A percentile compares a stretch with the other conserved stretches of the same genome.
Conservation (phyloP, 2,329 filamentous ascomycete genomes). For the Alternaria triticimaculans region DNA sequence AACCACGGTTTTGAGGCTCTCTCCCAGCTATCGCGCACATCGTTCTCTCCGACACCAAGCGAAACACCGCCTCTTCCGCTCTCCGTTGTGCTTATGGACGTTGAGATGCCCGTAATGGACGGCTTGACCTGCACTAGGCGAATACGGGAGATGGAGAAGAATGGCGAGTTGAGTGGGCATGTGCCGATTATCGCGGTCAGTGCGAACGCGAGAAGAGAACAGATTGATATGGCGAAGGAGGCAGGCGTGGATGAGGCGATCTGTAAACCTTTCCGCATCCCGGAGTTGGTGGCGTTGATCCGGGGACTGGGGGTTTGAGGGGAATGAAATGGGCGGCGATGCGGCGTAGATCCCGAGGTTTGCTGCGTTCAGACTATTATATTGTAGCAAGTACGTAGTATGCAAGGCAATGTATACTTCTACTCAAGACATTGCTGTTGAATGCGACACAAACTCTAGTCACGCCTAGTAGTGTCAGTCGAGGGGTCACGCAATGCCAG, state of each 20-base stretch:
- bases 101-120: constrained; percentile 45
- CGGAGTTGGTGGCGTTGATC: constrained; percentile 4
- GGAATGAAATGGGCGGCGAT: not conserved
- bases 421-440: not conserved
- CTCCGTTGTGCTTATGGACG: constrained; percentile 28
- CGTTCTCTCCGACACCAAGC: constrained; percentile 1
- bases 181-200: constrained; percentile 37
- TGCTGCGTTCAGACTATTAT: not conserved
- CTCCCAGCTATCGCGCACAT: constrained; percentile 13
- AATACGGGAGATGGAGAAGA: constrained; percentile 27
- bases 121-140: constrained; percentile 29
- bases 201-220: constrained; percentile 40
- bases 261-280: constrained; percentile 71
- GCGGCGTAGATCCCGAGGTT: not conserved
- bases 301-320: not conserved
- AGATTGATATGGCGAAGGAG: constrained; percentile 22
- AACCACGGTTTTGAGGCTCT: constrained; percentile 41
- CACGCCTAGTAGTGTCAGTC: not conserved
- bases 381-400: not conserved
- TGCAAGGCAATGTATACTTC: not conserved
- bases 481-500: not conserved
- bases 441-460: not conserved
- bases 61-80: not conserved
- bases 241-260: constrained; percentile 61
- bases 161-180: constrained; percentile 17